Conservation (phyloP, 164 flowering plant species). For the Annona cherimola region DNA sequence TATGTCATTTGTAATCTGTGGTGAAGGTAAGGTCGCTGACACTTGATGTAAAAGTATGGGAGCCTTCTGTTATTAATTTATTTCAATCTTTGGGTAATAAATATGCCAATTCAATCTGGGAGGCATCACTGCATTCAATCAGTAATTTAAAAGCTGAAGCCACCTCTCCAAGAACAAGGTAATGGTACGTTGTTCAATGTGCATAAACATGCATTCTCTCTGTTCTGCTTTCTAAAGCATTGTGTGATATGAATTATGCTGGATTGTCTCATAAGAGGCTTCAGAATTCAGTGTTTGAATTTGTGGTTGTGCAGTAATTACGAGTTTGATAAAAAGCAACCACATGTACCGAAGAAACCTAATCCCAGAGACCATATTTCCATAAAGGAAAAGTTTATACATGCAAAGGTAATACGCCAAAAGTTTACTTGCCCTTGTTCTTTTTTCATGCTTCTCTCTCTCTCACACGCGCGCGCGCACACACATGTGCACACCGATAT, state of each 20-base stretch:
- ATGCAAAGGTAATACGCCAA: constrained; percentile 59
- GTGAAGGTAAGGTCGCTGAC: constrained; percentile 83
- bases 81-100: constrained; percentile 83
- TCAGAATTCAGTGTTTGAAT: neutral
- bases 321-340: constrained; percentile 35
- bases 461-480: no score
- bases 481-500: no score
- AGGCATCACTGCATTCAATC: constrained; percentile 48
- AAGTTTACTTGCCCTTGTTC: neutral
- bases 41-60: constrained; percentile 97
- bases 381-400: constrained; percentile 72
- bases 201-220: neutral
- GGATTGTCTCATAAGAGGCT: neutral
- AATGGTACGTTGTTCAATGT: constrained; percentile 1
- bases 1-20: neutral
- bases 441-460: neutral
- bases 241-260: neutral
- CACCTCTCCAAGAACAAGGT: constrained; percentile 38
- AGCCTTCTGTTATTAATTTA: constrained; percentile 73
- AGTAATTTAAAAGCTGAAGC: constrained; percentile 38
- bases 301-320: constrained; percentile 35
- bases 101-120: constrained; percentile 84
- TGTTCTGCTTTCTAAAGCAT: neutral
- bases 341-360: constrained; percentile 47
- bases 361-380: constrained; percentile 56